These are phyloP conservation scores for Plenodomus biglobosus DNA, from an alignment of 2,329 filamentous ascomycete genomes.

Conservation along the genomic window DNA sequence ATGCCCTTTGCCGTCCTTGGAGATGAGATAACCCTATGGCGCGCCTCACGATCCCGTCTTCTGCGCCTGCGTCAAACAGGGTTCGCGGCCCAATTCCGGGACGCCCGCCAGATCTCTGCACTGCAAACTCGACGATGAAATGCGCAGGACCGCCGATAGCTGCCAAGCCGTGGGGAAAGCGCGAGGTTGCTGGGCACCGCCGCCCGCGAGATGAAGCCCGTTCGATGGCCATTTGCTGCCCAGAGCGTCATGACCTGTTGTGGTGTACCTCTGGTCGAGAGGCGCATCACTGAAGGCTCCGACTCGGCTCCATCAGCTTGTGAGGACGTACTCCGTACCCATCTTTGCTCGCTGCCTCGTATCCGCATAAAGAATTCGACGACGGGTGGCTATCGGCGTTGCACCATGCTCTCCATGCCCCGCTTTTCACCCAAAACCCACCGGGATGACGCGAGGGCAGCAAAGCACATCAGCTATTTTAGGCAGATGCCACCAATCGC, in stretches of 20 bases:
- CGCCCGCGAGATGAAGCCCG: conserved; percentile 30
- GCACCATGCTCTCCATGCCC: conserved; percentile 20
- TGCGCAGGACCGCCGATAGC: conserved; percentile 1
- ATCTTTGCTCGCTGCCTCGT: conserved; percentile 7
- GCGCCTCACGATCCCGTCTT: conserved; percentile 6
- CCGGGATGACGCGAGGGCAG: conserved; percentile 22
- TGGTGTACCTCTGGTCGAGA: background rate
- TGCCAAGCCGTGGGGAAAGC: conserved; percentile 29
- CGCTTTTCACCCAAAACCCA: conserved; percentile 12
- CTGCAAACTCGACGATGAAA: conserved; percentile 5
- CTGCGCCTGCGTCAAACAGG: conserved; percentile 8
- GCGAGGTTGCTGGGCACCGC: conserved; percentile 6
- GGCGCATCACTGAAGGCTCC: too few relatives aligned
- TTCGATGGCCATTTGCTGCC: conserved; percentile 22
- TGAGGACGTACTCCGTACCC: background rate
- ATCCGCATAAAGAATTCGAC: conserved; percentile 8
- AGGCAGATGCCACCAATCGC: conserved; percentile 3
- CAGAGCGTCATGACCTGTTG: conserved; percentile 18
- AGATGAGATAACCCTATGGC: conserved; percentile 8
- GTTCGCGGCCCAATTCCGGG: conserved; percentile 12
- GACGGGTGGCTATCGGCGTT: conserved; percentile 16
- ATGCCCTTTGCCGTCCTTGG: conserved; percentile 1
- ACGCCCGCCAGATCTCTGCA: conserved; percentile 14
- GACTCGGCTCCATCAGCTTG: too few relatives aligned
- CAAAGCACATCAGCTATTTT: conserved; percentile 22